phyloP scores from a whole-genome alignment of 164 flowering plant species.

The Vitis rotundifolia region DNA sequence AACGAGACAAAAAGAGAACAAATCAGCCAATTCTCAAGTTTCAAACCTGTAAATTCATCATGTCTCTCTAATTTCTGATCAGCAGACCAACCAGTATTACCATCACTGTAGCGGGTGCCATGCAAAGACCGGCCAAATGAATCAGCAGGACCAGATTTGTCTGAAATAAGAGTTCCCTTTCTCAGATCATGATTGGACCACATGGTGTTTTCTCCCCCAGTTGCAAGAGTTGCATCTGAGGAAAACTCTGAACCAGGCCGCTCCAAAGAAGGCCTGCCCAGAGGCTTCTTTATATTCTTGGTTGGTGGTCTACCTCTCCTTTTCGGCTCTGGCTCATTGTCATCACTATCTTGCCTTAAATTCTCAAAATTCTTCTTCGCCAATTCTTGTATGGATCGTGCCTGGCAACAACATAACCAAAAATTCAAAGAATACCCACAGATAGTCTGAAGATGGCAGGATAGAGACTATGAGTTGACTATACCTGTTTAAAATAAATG shows the following conservation, averaged over 20 bases:
- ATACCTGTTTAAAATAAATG: conserved; percentile 81
- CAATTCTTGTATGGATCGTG: conserved; percentile 50
- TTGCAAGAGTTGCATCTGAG: conserved; percentile 57
- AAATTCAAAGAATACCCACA: background rate
- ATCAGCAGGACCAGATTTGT: conserved; percentile 33
- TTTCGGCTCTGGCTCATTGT: conserved; percentile 40
- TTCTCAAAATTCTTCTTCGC: conserved; percentile 46
- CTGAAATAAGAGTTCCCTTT: conserved; percentile 32
- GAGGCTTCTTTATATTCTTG: conserved; percentile 43
- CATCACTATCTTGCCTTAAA: conserved; percentile 43
- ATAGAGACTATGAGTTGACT: background rate
- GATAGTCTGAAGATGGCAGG: background rate
- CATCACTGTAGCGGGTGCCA: conserved; percentile 32
- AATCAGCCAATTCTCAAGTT: background rate
- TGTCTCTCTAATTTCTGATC: conserved; percentile 40
- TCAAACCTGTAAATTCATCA: conserved; percentile 54
- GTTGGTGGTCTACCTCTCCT: conserved; percentile 74
- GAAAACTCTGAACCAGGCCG: conserved; percentile 55
- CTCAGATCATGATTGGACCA: conserved; percentile 38
- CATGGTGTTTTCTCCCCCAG: conserved; percentile 39
- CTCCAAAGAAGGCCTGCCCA: conserved; percentile 43
- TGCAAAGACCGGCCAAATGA: conserved; percentile 27
- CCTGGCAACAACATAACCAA: conserved; percentile 23
- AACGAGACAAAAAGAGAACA: background rate
- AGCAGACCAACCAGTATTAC: conserved; percentile 27